A percentile compares a stretch with the other conserved stretches of the same genome.
These are phyloP conservation scores for Blastocrithidia nonstop DNA, from an alignment of 208 protist genomes.

Conservation along the genomic window DNA sequence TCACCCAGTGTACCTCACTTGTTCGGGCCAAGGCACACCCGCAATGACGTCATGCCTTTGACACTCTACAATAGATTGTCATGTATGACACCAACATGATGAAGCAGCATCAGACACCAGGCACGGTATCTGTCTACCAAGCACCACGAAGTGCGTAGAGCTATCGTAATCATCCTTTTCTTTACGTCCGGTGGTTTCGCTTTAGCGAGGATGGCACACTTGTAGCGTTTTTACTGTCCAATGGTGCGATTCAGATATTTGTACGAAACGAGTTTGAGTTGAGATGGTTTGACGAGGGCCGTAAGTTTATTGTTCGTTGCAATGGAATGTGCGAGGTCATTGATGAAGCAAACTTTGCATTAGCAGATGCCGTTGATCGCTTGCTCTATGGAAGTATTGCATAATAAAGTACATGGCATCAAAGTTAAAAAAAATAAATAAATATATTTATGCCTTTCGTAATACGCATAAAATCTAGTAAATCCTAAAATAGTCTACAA, in stretches of 20 bases:
- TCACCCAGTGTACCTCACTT: slow-evolving; percentile 24
- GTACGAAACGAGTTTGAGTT: slow-evolving; percentile 70
- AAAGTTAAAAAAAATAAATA: neutral
- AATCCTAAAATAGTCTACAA: slow-evolving; percentile 2
- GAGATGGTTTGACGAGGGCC: slow-evolving; percentile 66
- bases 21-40: slow-evolving; percentile 29
- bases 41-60: slow-evolving; percentile 21
- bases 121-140: slow-evolving; percentile 64
- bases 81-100: slow-evolving; percentile 62
- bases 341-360: slow-evolving; percentile 41
- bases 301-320: slow-evolving; percentile 65
- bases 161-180: slow-evolving; percentile 43
- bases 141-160: slow-evolving; percentile 43
- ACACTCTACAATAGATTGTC: slow-evolving; percentile 51
- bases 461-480: neutral
- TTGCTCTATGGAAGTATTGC: slow-evolving; percentile 66
- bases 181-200: slow-evolving; percentile 84
- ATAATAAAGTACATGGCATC: no score
- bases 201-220: slow-evolving; percentile 48
- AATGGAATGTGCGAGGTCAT: slow-evolving; percentile 79
- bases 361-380: slow-evolving; percentile 39
- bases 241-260: slow-evolving; percentile 70
- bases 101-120: slow-evolving; percentile 74
- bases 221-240: slow-evolving; percentile 70
- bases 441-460: neutral